Base-by-base conservation (phyloP, 2,329 filamentous ascomycete species). In the Bipolaris zeicola region DNA sequence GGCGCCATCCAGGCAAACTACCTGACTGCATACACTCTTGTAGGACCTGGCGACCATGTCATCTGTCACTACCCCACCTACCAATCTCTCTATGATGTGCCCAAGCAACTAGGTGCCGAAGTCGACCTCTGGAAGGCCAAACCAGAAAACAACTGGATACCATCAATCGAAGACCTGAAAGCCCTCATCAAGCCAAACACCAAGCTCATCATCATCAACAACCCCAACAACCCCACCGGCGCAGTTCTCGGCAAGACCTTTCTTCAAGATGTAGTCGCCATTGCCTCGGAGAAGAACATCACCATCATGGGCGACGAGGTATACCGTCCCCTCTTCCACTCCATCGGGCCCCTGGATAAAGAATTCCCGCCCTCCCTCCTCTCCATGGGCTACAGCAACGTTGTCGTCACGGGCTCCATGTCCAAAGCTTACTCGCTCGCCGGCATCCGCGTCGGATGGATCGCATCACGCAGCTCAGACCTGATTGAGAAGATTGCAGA, bases 1-100 rank as follows among this genome's bases (percentile, higher is more conserved):
- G 92, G 92, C 8, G 91, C 91, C 13, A 96, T 96, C 48, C 83
- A 86, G 5, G 92, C 91, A n/a, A 96, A 96, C 70, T 91, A 92
- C 65, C 78, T 95, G n/a, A 78, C 87, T 2, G 83, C 95, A 6
- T 93, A 93, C 73, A 81, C 88, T 1, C 80, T 95, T 6, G 72
- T 95, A 2, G 85, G 85, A 0, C 85, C 87, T 0, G 89, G 87
- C 0, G 91, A 96, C 70, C 92, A 96, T 80, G 89, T 94, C 44
- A 84, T 96, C 56, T 95, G 90, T 68, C 89, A 95, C 55, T 91
- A 92, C 71, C 92, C 92, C 11, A 94, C 91, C 0, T 96, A 76
- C 68, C 90, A 95, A 73, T 91, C 95, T 67, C 82, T 96, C 1
- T 95, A 94, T 70, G 81, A 86, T 8, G 85, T 96, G 0, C 91